Percentiles rank a stretch among this genome's conserved stretches.
These are phyloP conservation scores for Candida maltosa DNA, from an alignment of 805 yeast species.

Conservation along the genomic window DNA sequence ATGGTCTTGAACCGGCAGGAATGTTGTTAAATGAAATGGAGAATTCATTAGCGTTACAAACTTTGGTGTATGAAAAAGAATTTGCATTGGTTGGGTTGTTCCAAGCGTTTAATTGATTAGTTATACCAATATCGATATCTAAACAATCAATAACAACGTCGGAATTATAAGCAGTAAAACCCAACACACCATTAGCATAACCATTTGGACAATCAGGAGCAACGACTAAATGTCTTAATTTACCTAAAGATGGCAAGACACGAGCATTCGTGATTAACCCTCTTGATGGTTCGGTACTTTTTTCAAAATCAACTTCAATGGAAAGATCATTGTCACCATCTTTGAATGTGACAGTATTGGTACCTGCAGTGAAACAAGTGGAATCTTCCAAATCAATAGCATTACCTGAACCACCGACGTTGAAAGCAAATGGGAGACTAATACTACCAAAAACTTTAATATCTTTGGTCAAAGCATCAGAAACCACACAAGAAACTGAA, in stretches of 20 bases:
- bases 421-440: slow-evolving; percentile 21
- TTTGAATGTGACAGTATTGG: slow-evolving; percentile 13
- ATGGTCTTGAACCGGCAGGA: slow-evolving; percentile 23
- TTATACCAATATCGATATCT: slow-evolving; percentile 11
- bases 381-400: slow-evolving; percentile 17
- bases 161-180: no score
- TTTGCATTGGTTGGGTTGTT: slow-evolving; percentile 10
- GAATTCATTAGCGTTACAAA: slow-evolving; percentile 10
- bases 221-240: slow-evolving; percentile 10
- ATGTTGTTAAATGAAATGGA: slow-evolving; percentile 12
- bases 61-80: slow-evolving; percentile 4
- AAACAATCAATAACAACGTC: slow-evolving; percentile 18
- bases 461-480: slow-evolving; percentile 8
- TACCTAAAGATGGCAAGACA: slow-evolving; percentile 12
- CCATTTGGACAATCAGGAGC: slow-evolving; percentile 19
- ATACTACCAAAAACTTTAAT: slow-evolving; percentile 16
- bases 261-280: no score
- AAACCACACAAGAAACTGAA: slow-evolving; percentile 14
- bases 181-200: slow-evolving; percentile 16
- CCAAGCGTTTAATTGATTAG: slow-evolving; percentile 18
- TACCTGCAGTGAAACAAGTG: slow-evolving; percentile 14
- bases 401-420: slow-evolving; percentile 14
- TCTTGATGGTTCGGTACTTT: not conserved
- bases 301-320: slow-evolving; percentile 9
- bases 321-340: slow-evolving; percentile 14